A percentile compares a stretch with the other conserved stretches of the same genome.
Conservation (phyloP, 2,329 filamentous ascomycete species). For the Hymenoscyphus repandus region DNA sequence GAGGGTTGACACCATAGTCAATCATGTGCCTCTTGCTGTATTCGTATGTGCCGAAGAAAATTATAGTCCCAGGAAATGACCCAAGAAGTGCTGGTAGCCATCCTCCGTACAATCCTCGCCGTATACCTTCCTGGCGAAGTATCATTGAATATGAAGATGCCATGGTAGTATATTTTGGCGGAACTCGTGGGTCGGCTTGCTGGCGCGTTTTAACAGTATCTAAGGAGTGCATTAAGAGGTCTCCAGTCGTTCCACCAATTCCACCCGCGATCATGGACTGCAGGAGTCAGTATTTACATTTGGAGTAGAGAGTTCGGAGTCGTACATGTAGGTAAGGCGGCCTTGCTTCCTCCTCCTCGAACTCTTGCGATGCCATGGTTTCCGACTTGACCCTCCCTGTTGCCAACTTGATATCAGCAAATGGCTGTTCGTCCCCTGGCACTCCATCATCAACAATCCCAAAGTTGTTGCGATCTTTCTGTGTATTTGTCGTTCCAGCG, state of each 20-base stretch:
- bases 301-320: slow-evolving; percentile 3
- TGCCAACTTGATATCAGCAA: slow-evolving; percentile 30
- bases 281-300: slow-evolving; percentile 16
- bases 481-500: slow-evolving; percentile 28
- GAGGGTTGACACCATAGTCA: slow-evolving; percentile 74
- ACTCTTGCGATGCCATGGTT: slow-evolving; percentile 29
- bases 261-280: slow-evolving; percentile 95
- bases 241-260: slow-evolving; percentile 84
- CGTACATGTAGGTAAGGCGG: slow-evolving; percentile 61
- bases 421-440: slow-evolving; percentile 26
- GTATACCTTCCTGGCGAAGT: slow-evolving; percentile 82
- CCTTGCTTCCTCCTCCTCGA: slow-evolving; percentile 42
- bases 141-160: slow-evolving; percentile 90
- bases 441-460: slow-evolving; percentile 34
- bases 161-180: slow-evolving; percentile 87
- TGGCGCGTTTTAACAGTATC: slow-evolving; percentile 98
- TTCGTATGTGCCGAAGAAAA: slow-evolving; percentile 97
- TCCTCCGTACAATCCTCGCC: slow-evolving; percentile 86
- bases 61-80: slow-evolving; percentile 86
- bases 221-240: slow-evolving; percentile 97
- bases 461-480: slow-evolving; percentile 25
- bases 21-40: slow-evolving; percentile 88
- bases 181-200: slow-evolving; percentile 90
- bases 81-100: slow-evolving; percentile 86
- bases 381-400: slow-evolving; percentile 19